phyloP scores from a whole-genome alignment of 208 protist species.

The Entamoeba dispar region DNA sequence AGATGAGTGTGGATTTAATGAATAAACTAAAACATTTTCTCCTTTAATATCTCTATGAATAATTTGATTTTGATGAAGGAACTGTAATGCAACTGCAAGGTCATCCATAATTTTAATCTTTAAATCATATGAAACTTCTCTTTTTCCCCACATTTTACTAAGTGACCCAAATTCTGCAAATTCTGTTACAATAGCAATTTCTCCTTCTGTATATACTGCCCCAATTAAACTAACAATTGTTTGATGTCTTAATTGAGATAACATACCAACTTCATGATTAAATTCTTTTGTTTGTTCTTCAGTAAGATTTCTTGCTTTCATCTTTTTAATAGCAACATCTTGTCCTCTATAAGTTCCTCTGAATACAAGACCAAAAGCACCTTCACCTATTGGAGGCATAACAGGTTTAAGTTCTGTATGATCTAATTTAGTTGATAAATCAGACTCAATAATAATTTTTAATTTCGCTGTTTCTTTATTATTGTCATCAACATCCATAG shows the following conservation, averaged over 20 bases:
- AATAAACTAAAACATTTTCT: background rate
- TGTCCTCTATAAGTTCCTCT: background rate
- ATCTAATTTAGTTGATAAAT: background rate
- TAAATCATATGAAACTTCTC: background rate
- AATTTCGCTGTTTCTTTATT: background rate
- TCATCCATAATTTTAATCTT: background rate
- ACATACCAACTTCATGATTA: background rate
- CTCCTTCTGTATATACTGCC: background rate
- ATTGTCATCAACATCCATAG: background rate
- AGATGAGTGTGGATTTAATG: no score
- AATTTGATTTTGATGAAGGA: background rate
- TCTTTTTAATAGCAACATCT: background rate
- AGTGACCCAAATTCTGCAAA: background rate
- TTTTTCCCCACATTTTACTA: background rate
- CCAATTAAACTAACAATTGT: background rate
- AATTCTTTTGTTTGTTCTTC: background rate
- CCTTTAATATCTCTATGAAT: background rate
- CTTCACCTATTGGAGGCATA: background rate
- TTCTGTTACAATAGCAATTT: background rate
- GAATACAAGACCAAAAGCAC: background rate
- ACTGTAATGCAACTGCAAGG: background rate
- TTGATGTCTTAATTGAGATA: background rate
- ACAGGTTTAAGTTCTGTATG: background rate
- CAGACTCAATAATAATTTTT: background rate
- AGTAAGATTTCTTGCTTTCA: background rate